phyloP scores from a whole-genome alignment of 78 protist genomes.

The Dictyostelium brefeldianum region DNA sequence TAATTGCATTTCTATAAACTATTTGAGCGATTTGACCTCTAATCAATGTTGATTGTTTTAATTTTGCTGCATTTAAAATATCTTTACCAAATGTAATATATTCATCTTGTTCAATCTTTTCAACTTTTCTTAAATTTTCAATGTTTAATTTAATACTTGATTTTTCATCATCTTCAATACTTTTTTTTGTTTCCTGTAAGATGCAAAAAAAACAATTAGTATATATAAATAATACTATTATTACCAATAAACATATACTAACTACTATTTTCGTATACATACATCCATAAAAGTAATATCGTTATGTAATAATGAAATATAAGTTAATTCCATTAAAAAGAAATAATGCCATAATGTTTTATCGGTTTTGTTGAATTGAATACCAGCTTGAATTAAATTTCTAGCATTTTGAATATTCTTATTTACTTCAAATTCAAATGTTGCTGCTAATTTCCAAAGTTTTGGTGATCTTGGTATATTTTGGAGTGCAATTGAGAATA shows the following conservation, averaged over 20 bases:
- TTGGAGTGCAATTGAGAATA: slow-evolving; percentile 45
- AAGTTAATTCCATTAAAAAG: slow-evolving; percentile 42
- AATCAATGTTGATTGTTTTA: slow-evolving; percentile 7
- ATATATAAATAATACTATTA: neutral
- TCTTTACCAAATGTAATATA: slow-evolving; percentile 65
- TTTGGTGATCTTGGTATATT: slow-evolving; percentile 47
- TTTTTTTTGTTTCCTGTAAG: neutral
- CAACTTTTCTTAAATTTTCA: neutral
- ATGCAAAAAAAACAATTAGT: neutral
- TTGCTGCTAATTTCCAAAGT: slow-evolving; percentile 67
- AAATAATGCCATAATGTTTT: slow-evolving; percentile 53
- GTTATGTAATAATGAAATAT: slow-evolving; percentile 25
- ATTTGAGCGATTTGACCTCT: slow-evolving; percentile 62
- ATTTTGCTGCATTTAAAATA: slow-evolving; percentile 11
- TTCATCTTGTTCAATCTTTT: neutral
- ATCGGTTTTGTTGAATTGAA: slow-evolving; percentile 35
- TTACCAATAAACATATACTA: neutral
- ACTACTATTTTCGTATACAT: neutral
- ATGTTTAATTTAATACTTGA: neutral
- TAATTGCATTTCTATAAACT: slow-evolving; percentile 36
- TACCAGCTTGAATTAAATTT: slow-evolving; percentile 62
- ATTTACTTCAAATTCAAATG: slow-evolving; percentile 61
- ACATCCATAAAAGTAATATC: slow-evolving; percentile 12
- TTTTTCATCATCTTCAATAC: neutral
- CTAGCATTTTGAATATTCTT: slow-evolving; percentile 36